A percentile compares a stretch with the other conserved stretches of the same genome.
Evolutionary conservation across 2,329 filamentous ascomycete genomes (phyloP).

Genomic region (Botrytis tulipae): DNA sequence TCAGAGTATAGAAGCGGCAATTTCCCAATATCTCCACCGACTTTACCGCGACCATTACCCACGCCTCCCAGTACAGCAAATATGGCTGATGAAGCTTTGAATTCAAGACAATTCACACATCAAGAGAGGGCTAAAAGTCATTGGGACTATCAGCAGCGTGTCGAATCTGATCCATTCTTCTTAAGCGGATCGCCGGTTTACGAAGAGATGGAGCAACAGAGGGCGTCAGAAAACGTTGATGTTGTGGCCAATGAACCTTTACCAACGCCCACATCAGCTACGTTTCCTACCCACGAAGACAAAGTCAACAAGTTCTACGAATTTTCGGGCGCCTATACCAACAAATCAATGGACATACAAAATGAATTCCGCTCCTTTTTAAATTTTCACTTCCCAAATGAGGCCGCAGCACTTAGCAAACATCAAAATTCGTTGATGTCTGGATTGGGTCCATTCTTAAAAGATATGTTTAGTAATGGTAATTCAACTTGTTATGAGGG

Average conservation of each 20-base stretch:
- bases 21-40: constrained; percentile 36
- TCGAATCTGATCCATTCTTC: constrained; percentile 23
- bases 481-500: constrained; percentile 24
- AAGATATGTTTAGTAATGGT: constrained; percentile 35
- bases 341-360: constrained; percentile 51
- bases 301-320: constrained; percentile 26
- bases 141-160: constrained; percentile 9
- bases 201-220: background rate
- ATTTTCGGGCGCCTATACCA: constrained; percentile 28
- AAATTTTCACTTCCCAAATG: constrained; percentile 49
- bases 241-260: constrained; percentile 13
- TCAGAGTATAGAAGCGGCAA: constrained; percentile 43
- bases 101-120: background rate
- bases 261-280: constrained; percentile 1
- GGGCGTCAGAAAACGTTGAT: background rate
- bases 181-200: constrained; percentile 21
- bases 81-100: background rate
- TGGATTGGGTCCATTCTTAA: constrained; percentile 45
- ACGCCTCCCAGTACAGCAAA: constrained; percentile 8
- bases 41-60: constrained; percentile 11
- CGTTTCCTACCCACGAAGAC: background rate
- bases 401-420: constrained; percentile 48
- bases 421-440: constrained; percentile 49
- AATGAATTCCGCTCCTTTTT: constrained; percentile 56
- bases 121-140: background rate